These are phyloP conservation scores for Prunella vulgaris DNA, from an alignment of 257 asterid species.

Conservation along the genomic window DNA sequence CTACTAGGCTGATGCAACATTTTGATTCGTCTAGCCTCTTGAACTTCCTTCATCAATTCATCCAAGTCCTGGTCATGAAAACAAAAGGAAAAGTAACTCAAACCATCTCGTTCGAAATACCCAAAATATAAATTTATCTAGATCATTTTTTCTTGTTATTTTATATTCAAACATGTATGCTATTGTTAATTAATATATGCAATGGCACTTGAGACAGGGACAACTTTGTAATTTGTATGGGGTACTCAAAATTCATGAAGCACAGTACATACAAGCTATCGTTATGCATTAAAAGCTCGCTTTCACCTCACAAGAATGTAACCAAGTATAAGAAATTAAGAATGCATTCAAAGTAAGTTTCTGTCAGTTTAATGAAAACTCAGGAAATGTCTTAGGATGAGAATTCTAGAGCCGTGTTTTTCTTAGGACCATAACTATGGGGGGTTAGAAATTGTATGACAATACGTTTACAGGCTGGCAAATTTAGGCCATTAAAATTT, in stretches of 20 bases:
- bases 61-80: conserved; percentile 64
- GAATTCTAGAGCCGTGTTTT: too few relatives aligned
- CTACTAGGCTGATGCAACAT: conserved; percentile 95
- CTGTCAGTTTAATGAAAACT: too few relatives aligned
- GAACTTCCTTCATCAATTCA: conserved; percentile 92
- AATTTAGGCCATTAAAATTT: too few relatives aligned
- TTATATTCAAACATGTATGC: not conserved
- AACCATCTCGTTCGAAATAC: conserved; percentile 28
- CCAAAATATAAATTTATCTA: not conserved
- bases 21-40: conserved; percentile 90
- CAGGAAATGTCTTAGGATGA: too few relatives aligned
- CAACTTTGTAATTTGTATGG: not conserved
- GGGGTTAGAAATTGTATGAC: too few relatives aligned
- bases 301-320: not conserved
- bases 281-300: not conserved
- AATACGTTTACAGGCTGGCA: too few relatives aligned
- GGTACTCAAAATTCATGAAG: not conserved
- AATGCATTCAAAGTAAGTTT: not conserved
- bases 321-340: not conserved
- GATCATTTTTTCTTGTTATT: not conserved
- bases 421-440: too few relatives aligned
- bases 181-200: not conserved
- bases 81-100: conserved; percentile 33
- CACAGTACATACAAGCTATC: not conserved
- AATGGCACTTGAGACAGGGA: not conserved